phyloP scores from a whole-genome alignment of 257 asterid species.

The Nemophila menziesii region DNA sequence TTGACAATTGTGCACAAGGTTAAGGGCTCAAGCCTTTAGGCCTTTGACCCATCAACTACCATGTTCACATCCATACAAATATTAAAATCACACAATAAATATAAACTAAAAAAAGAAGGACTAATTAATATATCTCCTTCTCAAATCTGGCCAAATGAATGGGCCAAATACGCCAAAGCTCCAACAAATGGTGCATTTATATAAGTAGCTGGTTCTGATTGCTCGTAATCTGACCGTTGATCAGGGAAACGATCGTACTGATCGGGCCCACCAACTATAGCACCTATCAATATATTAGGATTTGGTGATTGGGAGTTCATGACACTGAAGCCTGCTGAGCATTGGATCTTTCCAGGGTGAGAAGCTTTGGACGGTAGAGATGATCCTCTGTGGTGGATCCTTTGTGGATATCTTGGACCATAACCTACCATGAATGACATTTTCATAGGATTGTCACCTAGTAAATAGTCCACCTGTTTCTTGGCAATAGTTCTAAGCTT shows the following conservation, averaged over 20 bases:
- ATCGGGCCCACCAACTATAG: constrained; percentile 92
- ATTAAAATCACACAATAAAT: background rate
- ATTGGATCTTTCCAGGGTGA: constrained; percentile 70
- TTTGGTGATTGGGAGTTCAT: constrained; percentile 57
- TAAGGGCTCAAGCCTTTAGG: constrained; percentile 13
- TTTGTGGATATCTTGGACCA: constrained; percentile 58
- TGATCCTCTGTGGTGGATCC: constrained; percentile 96
- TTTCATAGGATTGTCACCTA: constrained; percentile 75
- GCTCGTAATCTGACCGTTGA: constrained; percentile 77
- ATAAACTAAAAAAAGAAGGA: too few species aligned
- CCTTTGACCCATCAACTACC: constrained; percentile 11
- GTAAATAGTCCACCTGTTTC: constrained; percentile 72
- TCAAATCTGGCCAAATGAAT: constrained; percentile 85
- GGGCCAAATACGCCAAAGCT: constrained; percentile 71
- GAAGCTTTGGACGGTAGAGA: constrained; percentile 57
- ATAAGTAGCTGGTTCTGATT: constrained; percentile 93
- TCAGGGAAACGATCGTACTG: constrained; percentile 72
- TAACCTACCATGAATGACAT: constrained; percentile 98
- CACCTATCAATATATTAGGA: constrained; percentile 67
- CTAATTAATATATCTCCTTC: background rate
- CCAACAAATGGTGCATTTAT: constrained; percentile 95
- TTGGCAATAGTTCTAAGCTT: constrained; percentile 67
- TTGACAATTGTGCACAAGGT: constrained; percentile 13
- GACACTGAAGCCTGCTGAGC: constrained; percentile 55
- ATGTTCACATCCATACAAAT: background rate